Evolutionary conservation across 2,329 filamentous ascomycete species (phyloP).

Genomic region (Leptoxyphium fumago): DNA sequence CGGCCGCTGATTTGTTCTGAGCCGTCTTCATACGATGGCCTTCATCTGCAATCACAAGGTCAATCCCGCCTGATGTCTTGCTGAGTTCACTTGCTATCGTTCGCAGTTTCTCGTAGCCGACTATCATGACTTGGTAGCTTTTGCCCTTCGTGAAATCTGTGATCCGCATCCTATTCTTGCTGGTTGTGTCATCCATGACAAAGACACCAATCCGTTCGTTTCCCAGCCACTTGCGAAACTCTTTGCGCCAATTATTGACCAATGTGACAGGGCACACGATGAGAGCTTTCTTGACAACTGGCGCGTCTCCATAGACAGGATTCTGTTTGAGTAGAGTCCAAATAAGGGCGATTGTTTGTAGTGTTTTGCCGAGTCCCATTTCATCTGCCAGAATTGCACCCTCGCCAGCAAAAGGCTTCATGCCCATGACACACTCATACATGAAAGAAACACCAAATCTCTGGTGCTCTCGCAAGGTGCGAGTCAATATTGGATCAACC

Average conservation of each 20-base stretch:
- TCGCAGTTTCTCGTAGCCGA: conserved; percentile 57
- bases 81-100: conserved; percentile 50
- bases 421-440: conserved; percentile 64
- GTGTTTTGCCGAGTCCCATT: conserved; percentile 61
- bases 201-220: conserved; percentile 56
- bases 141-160: conserved; percentile 56
- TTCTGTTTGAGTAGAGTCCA: conserved; percentile 64
- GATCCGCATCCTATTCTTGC: conserved; percentile 38
- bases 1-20: conserved; percentile 52
- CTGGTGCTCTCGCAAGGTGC: conserved; percentile 52
- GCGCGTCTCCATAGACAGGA: conserved; percentile 42
- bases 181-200: conserved; percentile 37
- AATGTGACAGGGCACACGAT: conserved; percentile 60
- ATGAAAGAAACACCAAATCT: conserved; percentile 55
- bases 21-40: conserved; percentile 54
- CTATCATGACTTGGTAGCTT: conserved; percentile 56
- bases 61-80: conserved; percentile 43
- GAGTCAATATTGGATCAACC: conserved; percentile 50
- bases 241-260: conserved; percentile 59
- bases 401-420: conserved; percentile 49
- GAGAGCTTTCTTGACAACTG: conserved; percentile 54
- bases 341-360: conserved; percentile 56
- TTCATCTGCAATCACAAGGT: conserved; percentile 58
- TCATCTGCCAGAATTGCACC: conserved; percentile 61
- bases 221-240: conserved; percentile 61